Conservation (phyloP, 495 filamentous ascomycete genomes). For the Margaritispora aquatica region DNA sequence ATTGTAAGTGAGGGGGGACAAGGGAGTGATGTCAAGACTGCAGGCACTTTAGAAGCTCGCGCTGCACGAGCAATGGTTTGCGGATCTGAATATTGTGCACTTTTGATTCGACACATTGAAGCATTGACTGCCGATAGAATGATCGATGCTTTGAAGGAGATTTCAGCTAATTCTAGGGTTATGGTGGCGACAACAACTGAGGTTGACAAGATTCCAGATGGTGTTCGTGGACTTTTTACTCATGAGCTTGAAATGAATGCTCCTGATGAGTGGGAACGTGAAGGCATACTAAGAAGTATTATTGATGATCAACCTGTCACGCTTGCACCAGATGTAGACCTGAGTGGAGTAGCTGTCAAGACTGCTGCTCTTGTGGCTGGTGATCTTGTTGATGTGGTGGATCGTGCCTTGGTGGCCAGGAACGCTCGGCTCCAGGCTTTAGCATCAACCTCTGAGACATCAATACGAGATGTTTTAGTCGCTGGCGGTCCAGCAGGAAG, state of each 20-base stretch:
- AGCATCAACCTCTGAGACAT: constrained; percentile 34
- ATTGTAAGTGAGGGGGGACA: constrained; percentile 83
- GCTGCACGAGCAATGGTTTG: constrained; percentile 86
- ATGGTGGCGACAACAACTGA: constrained; percentile 91
- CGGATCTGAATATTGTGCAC: constrained; percentile 72
- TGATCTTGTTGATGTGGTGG: constrained; percentile 89
- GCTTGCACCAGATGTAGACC: constrained; percentile 72
- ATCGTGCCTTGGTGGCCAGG: constrained; percentile 74
- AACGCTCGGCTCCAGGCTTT: constrained; percentile 66
- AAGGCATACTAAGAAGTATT: constrained; percentile 74
- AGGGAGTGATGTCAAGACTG: constrained; percentile 87
- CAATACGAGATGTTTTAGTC: constrained; percentile 73
- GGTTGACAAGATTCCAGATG: constrained; percentile 87
- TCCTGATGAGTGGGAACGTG: constrained; percentile 87
- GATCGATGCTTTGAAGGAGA: constrained; percentile 71
- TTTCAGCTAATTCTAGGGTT: constrained; percentile 65
- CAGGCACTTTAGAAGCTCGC: constrained; percentile 78
- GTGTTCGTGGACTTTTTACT: constrained; percentile 82
- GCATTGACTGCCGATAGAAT: constrained; percentile 88
- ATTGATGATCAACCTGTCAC: constrained; percentile 67
- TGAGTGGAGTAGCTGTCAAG: constrained; percentile 80
- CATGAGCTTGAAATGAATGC: constrained; percentile 93
- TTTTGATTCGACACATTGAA: constrained; percentile 83
- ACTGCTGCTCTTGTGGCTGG: constrained; percentile 94
- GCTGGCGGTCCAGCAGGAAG: constrained; percentile 79